A percentile compares a stretch with the other conserved stretches of the same genome.
These are phyloP conservation scores for Sclerotinia trifoliorum DNA, from an alignment of 2,329 filamentous ascomycete species.

Conservation along the genomic window DNA sequence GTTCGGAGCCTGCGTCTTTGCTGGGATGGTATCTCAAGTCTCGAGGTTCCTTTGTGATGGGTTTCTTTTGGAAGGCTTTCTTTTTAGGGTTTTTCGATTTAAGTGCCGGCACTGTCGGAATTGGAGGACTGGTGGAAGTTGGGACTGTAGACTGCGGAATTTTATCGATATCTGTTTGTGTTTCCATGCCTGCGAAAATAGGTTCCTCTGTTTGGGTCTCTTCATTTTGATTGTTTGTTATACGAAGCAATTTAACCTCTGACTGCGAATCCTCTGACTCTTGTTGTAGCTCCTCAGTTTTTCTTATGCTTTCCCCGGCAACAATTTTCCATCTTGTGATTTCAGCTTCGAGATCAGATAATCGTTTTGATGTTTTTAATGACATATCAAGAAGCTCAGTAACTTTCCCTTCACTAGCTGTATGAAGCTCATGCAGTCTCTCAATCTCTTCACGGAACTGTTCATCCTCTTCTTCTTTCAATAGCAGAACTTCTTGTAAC, in stretches of 20 bases:
- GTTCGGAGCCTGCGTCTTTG: not conserved
- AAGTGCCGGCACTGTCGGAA: too few species aligned
- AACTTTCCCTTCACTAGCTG: not conserved
- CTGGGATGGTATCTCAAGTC: not conserved
- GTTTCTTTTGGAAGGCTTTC: not conserved
- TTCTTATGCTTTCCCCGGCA: not conserved
- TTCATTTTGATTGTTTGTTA: not conserved
- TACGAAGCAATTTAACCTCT: not conserved
- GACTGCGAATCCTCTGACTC: not conserved
- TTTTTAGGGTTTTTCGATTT: not conserved
- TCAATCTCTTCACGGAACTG: slow-evolving; percentile 3
- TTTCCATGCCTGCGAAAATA: not conserved
- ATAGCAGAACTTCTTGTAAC: not conserved
- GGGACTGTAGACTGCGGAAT: too few species aligned
- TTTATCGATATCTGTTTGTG: not conserved
- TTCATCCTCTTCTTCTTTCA: slow-evolving; percentile 1
- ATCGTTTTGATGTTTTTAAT: not conserved
- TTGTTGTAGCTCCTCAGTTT: not conserved
- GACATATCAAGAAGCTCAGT: slow-evolving; percentile 5
- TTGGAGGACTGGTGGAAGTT: not conserved
- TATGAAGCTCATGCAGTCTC: not conserved
- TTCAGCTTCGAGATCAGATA: slow-evolving; percentile 11
- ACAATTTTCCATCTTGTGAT: not conserved
- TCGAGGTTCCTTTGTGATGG: not conserved
- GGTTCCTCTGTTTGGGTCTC: not conserved